A percentile compares a stretch with the other conserved stretches of the same genome.
These are phyloP conservation scores for Globisporangium cederbergense DNA, from an alignment of 352 stramenopile species.

Conservation along the genomic window DNA sequence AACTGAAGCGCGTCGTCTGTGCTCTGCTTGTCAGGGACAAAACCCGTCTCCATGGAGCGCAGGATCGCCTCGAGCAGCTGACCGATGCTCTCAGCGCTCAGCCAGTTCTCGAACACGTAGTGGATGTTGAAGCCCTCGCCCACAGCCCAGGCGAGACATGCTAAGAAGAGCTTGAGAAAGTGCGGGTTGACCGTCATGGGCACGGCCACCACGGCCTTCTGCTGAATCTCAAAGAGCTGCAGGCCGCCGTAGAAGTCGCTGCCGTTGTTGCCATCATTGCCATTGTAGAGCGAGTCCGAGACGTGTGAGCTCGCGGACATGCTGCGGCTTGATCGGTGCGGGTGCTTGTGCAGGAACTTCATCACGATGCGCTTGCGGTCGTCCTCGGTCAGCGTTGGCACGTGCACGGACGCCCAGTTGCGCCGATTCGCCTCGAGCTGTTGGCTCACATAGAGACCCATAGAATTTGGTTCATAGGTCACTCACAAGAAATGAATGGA, in stretches of 20 bases:
- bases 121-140: conserved; percentile 79
- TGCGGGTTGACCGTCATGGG: conserved; percentile 44
- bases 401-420: conserved; percentile 68
- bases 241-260: conserved; percentile 16
- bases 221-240: conserved; percentile 76
- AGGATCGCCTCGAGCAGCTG: conserved; percentile 64
- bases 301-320: background rate
- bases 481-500: background rate
- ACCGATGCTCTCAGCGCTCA: conserved; percentile 43
- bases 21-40: conserved; percentile 34
- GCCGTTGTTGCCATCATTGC: background rate
- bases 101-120: conserved; percentile 58
- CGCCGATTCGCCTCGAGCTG: conserved; percentile 67
- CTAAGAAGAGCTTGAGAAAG: conserved; percentile 70
- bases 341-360: conserved; percentile 57
- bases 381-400: conserved; percentile 55
- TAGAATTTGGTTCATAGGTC: too few species aligned
- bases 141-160: conserved; percentile 53
- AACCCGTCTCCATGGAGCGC: conserved; percentile 66
- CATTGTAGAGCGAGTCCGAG: background rate
- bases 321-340: conserved; percentile 1
- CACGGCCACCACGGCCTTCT: conserved; percentile 64
- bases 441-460: background rate
- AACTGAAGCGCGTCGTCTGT: conserved; percentile 64
- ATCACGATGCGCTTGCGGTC: conserved; percentile 54